Base-by-base conservation (phyloP, 108 stramenopile species). In the Nitzschia sp. region DNA sequence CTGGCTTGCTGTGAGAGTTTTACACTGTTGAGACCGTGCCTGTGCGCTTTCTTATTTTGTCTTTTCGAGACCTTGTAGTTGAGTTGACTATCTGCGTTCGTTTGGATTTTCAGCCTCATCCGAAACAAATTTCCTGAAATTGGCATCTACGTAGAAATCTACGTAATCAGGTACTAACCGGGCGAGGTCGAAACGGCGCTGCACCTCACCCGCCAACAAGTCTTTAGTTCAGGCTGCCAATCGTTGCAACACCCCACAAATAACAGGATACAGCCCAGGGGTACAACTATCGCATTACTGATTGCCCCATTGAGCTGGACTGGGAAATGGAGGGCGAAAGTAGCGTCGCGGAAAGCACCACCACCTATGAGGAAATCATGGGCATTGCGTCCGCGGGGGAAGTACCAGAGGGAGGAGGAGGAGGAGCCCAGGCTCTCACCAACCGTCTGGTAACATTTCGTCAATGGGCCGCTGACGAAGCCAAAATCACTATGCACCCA, bases 391-490 rank as follows among this genome's bases (percentile, higher is more conserved):
- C 60, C 38, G 55, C 57, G 15, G 77, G 65, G 66, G 70, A 70
- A 48, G 65, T 56, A 17, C 36, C 15, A 18, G 66, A 55, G 55
- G 59, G 69, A 59, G 19, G 27, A 19, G 68, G 64, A 1, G 80
- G 82, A 29, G 90, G 86, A 21, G 80, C 74, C 2, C 67, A 76
- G 32, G 74, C 87, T 13, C 78, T 94, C 13, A 83, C 88, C 35
- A 59, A 58, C 34, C 85, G 93, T 3, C 76, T 94, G 33, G 63
- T 79, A 4, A 64, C 67, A 21, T 90, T 94, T 78, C 90, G 93
- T 8, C 80, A 85, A 54, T 94, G 93, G 93, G 66, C 87, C 19
- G 68, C 74, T 4, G 78, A 89, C 33, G 82, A 88, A 27, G 90
- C 90, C 0, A 69, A 79, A 26, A 82, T 82, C 23, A 75, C 68